Conservation (phyloP, 179 eudicot species). For the Kewa caespitosa region DNA sequence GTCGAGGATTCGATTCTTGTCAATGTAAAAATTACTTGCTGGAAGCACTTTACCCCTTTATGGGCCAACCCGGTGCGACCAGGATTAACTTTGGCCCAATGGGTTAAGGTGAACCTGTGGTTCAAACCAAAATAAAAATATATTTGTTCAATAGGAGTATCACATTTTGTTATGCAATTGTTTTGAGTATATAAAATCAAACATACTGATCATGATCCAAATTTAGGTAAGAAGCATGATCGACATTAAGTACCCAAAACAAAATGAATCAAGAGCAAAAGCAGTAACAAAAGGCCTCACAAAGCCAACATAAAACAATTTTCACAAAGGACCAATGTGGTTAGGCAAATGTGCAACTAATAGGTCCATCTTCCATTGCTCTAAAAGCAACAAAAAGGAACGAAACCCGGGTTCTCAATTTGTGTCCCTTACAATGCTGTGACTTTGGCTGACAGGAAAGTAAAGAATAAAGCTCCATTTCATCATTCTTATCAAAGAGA, state of each 20-base stretch:
- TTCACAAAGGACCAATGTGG: slow-evolving; percentile 18
- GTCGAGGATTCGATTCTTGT: no score
- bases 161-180: no score
- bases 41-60: no score
- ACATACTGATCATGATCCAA: not conserved
- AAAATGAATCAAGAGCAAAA: not conserved
- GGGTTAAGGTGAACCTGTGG: not conserved
- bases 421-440: slow-evolving; percentile 23
- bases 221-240: not conserved
- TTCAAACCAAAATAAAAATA: no score
- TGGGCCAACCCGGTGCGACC: no score
- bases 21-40: no score
- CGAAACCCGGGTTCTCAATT: slow-evolving; percentile 29
- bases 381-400: not conserved
- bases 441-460: slow-evolving; percentile 41
- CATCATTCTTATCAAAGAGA: slow-evolving; percentile 23
- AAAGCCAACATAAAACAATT: slow-evolving; percentile 24
- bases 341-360: slow-evolving; percentile 31
- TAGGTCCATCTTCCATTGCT: slow-evolving; percentile 15
- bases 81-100: no score
- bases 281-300: not conserved
- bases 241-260: not conserved
- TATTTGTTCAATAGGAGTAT: not conserved
- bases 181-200: not conserved
- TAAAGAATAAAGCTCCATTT: slow-evolving; percentile 31